phyloP scores from a whole-genome alignment of 2,329 filamentous ascomycete species.

The Fusarium staphyleae region DNA sequence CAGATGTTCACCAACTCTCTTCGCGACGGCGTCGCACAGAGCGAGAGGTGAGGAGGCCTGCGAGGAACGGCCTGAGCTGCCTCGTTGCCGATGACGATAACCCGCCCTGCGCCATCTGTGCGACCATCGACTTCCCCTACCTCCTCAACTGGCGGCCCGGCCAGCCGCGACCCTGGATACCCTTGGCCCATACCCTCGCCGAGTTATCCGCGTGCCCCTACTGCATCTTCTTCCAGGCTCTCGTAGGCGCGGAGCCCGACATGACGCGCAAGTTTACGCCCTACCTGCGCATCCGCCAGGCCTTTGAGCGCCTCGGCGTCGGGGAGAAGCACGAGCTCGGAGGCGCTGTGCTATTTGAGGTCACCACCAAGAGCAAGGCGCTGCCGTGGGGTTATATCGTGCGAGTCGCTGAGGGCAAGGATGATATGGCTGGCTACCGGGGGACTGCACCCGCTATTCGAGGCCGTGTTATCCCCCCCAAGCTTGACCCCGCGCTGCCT shows the following conservation, averaged over 20 bases:
- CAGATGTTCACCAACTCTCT: slow-evolving; percentile 48
- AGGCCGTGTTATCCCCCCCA: slow-evolving; percentile 44
- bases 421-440: slow-evolving; percentile 35
- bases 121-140: slow-evolving; percentile 47
- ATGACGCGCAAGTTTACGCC: slow-evolving; percentile 47
- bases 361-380: slow-evolving; percentile 47
- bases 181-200: slow-evolving; percentile 45
- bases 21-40: slow-evolving; percentile 39
- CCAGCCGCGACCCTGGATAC: slow-evolving; percentile 48
- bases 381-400: slow-evolving; percentile 50
- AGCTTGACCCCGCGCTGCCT: slow-evolving; percentile 43
- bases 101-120: slow-evolving; percentile 45
- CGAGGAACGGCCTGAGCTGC: slow-evolving; percentile 41
- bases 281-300: slow-evolving; percentile 49
- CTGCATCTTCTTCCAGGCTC: slow-evolving; percentile 49
- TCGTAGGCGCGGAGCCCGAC: slow-evolving; percentile 44
- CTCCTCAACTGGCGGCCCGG: slow-evolving; percentile 48
- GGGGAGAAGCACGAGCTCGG: slow-evolving; percentile 49
- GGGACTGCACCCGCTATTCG: slow-evolving; percentile 36
- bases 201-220: slow-evolving; percentile 46
- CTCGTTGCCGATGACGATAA: slow-evolving; percentile 42
- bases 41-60: slow-evolving; percentile 32
- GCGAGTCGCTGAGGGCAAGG: slow-evolving; percentile 39
- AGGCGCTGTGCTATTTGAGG: slow-evolving; percentile 47
- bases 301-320: slow-evolving; percentile 49